A percentile compares a stretch with the other conserved stretches of the same genome.
Evolutionary conservation across 192 early-diverging fungal species (phyloP).

Genomic region (Coemansia sp.): DNA sequence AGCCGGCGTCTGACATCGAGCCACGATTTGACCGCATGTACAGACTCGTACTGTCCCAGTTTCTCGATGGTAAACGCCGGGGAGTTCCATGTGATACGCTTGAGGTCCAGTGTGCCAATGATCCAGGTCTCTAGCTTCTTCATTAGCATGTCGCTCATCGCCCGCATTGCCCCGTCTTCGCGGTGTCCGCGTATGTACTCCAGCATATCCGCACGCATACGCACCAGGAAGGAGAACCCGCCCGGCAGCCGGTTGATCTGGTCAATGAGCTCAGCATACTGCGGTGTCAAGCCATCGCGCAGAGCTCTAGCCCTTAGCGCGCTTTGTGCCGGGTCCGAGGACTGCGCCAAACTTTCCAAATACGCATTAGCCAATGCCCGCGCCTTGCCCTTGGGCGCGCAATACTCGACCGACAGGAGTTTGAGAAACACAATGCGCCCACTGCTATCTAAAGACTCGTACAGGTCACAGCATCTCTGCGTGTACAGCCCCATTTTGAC

Average conservation of each 20-base stretch:
- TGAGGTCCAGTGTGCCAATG: slow-evolving; percentile 73
- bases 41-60: slow-evolving; percentile 83
- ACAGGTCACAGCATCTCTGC: slow-evolving; percentile 62
- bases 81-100: slow-evolving; percentile 82
- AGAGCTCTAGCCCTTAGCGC: slow-evolving; percentile 59
- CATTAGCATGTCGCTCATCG: slow-evolving; percentile 68
- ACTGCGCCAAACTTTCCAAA: slow-evolving; percentile 7
- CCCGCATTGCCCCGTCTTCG: slow-evolving; percentile 54
- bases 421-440: slow-evolving; percentile 18
- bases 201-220: slow-evolving; percentile 76
- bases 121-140: slow-evolving; percentile 75
- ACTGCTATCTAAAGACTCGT: slow-evolving; percentile 52
- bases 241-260: slow-evolving; percentile 74
- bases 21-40: slow-evolving; percentile 83
- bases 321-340: slow-evolving; percentile 21
- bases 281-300: slow-evolving; percentile 66
- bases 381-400: slow-evolving; percentile 50
- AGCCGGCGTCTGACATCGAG: slow-evolving; percentile 79
- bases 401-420: slow-evolving; percentile 46
- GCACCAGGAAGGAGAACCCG: slow-evolving; percentile 79
- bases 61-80: slow-evolving; percentile 81
- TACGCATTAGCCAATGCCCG: slow-evolving; percentile 38
- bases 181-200: slow-evolving; percentile 40
- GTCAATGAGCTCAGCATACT: slow-evolving; percentile 74
- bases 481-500: slow-evolving; percentile 53